Evolutionary conservation across 306 rosid genomes (phyloP), one percentile per base, ranked within the genome.

Genomic region (Prosopis cineraria): DNA sequence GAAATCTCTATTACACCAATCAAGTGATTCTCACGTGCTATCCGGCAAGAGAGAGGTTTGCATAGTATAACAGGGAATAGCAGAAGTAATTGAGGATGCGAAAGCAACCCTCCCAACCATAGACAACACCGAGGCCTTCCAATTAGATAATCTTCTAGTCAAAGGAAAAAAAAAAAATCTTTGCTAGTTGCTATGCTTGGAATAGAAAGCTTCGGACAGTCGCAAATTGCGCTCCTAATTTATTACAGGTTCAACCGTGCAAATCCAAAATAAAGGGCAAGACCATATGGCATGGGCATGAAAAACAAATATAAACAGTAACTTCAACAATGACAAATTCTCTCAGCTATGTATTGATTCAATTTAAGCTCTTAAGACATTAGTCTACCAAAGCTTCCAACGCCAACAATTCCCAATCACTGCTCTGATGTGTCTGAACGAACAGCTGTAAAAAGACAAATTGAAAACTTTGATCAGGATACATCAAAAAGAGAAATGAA

Each of bases 351-450:
- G 36, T 65, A 66, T 66, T 65, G 29, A 76, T 31, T 33, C 71
- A 69, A 72, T 34, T 73, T 12, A 47, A 53, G 68, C 73, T 75
- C 20, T 68, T 37, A 53, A 60, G 65, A 72, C 37, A 73, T 60
- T 14, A 16, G 56, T 53, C n/a, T 30, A 47, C 25, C 71, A 58
- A 22, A 30, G 69, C 76, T 74, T 71, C 81, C 74, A 14, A 2
- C 66, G 66, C 85, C 81, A 14, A 2, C 66, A 24, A 58, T 47
- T 53, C 16, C 36, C n/a, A 65, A 77, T 90, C 85, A 87, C 4
- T n/a, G 65, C 19, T 69, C 88, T 9, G 84, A 50, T 22, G 82
- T 75, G 78, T 89, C 96, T 8, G 92, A 74, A 13, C 96, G 89
- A 65, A 84, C 0, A 56, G 86, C 93, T 91, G 94, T 25, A 9